Evolutionary conservation across 495 filamentous ascomycete species (phyloP).

Genomic region (Aspergillus coremiiformis): DNA sequence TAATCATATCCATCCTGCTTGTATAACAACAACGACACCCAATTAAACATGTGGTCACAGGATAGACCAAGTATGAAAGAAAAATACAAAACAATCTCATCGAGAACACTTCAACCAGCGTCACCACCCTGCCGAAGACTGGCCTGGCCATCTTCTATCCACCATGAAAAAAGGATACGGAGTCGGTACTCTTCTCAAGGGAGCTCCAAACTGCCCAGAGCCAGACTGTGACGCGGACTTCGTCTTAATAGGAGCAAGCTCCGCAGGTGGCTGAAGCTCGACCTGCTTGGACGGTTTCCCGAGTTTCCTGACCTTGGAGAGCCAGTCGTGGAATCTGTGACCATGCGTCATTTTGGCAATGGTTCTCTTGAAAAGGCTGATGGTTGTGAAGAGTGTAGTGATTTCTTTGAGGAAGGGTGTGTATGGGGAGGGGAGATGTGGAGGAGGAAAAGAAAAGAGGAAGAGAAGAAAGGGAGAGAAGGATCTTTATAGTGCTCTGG

Average conservation of each 20-base stretch:
- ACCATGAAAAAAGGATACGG: background rate
- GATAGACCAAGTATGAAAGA: no score
- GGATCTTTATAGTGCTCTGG: background rate
- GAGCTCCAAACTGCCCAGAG: background rate
- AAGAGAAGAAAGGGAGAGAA: conserved; percentile 4
- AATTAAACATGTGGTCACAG: no score
- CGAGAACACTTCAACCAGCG: no score
- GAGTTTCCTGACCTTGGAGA: background rate
- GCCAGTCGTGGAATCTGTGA: background rate
- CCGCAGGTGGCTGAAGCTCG: background rate
- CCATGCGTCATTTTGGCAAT: background rate
- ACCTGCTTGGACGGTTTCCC: no score
- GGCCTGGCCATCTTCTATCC: no score
- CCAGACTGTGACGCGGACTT: background rate
- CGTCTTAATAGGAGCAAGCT: background rate
- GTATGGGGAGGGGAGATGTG: background rate
- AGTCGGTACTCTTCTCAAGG: background rate
- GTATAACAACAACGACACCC: no score
- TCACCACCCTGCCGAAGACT: no score
- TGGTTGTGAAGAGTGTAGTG: background rate
- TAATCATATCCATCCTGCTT: no score
- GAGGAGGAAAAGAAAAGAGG: conserved; percentile 5
- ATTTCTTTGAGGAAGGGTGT: background rate
- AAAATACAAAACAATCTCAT: no score
- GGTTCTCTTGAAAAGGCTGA: background rate